phyloP scores from a whole-genome alignment of 108 stramenopile species.

The Nannochloropsis salina region DNA sequence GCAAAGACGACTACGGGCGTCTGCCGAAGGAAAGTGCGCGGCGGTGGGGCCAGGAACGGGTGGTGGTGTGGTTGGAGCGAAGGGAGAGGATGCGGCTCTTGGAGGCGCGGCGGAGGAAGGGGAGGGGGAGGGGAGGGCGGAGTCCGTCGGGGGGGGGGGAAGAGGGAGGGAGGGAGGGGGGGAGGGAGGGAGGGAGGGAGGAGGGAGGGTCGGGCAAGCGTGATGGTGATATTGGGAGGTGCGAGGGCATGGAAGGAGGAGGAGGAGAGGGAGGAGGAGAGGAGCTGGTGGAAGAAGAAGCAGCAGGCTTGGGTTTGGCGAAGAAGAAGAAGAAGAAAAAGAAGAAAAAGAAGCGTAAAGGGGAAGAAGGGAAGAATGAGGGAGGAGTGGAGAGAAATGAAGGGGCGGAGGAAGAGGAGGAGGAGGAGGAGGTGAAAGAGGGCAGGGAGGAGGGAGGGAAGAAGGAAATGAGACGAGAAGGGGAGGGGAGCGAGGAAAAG shows the following conservation, averaged over 20 bases:
- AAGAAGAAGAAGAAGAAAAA: background rate
- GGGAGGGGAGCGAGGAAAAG: background rate
- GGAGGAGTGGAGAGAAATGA: background rate
- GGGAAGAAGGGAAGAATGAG: background rate
- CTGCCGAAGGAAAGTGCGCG: slow-evolving; percentile 23
- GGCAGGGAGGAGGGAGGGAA: background rate
- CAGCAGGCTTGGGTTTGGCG: background rate
- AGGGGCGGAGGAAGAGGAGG: background rate
- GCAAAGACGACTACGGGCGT: background rate
- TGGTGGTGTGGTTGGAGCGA: background rate
- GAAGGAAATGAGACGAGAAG: background rate
- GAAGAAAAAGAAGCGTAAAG: background rate
- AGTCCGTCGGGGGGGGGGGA: background rate
- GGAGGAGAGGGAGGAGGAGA: background rate
- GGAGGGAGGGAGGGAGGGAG: background rate
- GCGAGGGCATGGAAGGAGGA: background rate
- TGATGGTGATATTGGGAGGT: background rate
- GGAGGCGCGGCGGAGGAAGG: background rate
- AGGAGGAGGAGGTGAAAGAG: background rate
- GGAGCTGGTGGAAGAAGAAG: background rate
- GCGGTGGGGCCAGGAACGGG: background rate
- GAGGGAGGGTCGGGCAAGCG: background rate
- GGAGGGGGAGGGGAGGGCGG: background rate
- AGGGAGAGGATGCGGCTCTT: background rate
- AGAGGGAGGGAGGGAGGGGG: background rate